Base-by-base conservation (phyloP, 352 stramenopile species). In the Phytophthora chlamydospora region DNA sequence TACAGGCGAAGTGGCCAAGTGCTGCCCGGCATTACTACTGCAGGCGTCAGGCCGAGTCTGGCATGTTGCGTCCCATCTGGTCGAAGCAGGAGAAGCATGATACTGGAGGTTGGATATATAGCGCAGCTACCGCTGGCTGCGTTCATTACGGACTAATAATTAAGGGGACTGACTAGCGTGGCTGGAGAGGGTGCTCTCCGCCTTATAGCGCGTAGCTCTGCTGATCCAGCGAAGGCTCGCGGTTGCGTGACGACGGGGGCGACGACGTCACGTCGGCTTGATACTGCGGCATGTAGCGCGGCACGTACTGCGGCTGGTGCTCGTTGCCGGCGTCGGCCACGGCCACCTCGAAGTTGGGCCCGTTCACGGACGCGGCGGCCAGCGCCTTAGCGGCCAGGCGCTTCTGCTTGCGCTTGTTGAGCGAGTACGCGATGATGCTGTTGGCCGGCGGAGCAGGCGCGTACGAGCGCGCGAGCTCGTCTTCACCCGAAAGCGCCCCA, bases 391-490 rank as follows among this genome's bases (percentile, higher is more conserved):
- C 73, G 34, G 62, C 71, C 35, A 86, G 57, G 56, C 67, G 66
- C 54, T 80, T 80, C 64, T 85, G 78, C 62, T 85, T 85, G 62
- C 73, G 73, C 68, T 81, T 83, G 53, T 85, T 84, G 41, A 85
- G 59, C 48, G 61, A 85, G 52, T 87, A 87, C 6, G 57, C 60
- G 58, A 87, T 80, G 45, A 87, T 81, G 51, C 75, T 85, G 62
- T 80, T 83, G n/a, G 46, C 38, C 12, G 29, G 49, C 16, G 47
- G 45, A 12, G 46, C 13, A 24, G 32, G 21, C 3, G 38, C 36
- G 7, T 60, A 62, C 17, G 73, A 46, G 4, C 56, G 66, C 35
- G 67, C 47, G 14, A 74, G 42, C 43, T 87, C 56, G 11, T 72
- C 54, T 35, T 75, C 54, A 0, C 77, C 75, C 0, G 66, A 74